Conservation (phyloP, 148 eudicot species). For the Euryodendron excelsum region DNA sequence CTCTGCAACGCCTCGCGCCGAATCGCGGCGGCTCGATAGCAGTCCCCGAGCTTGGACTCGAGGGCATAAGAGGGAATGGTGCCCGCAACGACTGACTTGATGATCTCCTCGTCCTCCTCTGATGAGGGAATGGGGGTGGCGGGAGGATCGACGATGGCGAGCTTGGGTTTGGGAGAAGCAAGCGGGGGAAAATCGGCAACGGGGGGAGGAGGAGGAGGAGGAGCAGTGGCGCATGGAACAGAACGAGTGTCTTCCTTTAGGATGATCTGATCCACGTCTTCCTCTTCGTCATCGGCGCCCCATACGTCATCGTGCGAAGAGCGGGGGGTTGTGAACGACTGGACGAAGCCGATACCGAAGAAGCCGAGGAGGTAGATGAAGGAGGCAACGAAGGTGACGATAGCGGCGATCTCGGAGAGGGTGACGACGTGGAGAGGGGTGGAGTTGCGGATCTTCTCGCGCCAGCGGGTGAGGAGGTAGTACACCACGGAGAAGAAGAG, state of each 20-base stretch:
- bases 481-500: slow-evolving; percentile 82
- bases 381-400: slow-evolving; percentile 66
- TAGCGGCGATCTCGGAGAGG: slow-evolving; percentile 71
- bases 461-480: slow-evolving; percentile 80
- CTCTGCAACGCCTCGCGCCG: slow-evolving; percentile 72
- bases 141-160: background rate
- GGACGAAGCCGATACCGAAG: slow-evolving; percentile 80
- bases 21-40: slow-evolving; percentile 55
- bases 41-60: slow-evolving; percentile 59
- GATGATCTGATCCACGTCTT: background rate
- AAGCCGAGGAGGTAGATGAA: slow-evolving; percentile 80
- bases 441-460: slow-evolving; percentile 86
- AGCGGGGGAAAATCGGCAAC: slow-evolving; percentile 4
- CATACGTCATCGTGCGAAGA: slow-evolving; percentile 24
- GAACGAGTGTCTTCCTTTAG: slow-evolving; percentile 9
- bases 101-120: slow-evolving; percentile 47
- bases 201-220: background rate
- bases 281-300: slow-evolving; percentile 12
- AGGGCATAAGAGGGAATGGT: slow-evolving; percentile 55
- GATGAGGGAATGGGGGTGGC: background rate
- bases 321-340: slow-evolving; percentile 43
- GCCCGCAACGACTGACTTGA: slow-evolving; percentile 53
- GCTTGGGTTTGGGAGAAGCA: background rate
- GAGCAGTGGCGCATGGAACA: background rate
- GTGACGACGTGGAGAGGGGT: slow-evolving; percentile 80